Percentiles rank a stretch among this genome's conserved stretches.
Evolutionary conservation across 2,329 filamentous ascomycete species (phyloP).

Genomic region (Xylaria multiplex): DNA sequence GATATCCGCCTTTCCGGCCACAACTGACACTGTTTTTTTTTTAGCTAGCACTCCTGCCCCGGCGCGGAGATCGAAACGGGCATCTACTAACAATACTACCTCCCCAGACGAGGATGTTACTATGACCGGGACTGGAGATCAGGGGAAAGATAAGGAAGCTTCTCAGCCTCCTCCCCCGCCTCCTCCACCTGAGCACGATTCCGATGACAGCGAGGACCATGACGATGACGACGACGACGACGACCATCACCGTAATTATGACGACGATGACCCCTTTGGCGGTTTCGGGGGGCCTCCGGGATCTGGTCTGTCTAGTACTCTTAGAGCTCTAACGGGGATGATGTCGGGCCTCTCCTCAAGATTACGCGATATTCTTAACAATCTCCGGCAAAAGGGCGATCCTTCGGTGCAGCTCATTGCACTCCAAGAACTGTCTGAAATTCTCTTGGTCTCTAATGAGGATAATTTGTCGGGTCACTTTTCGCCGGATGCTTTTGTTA

Average conservation of each 20-base stretch:
- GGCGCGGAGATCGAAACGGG: conserved; percentile 64
- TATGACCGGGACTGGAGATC: conserved; percentile 76
- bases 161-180: conserved; percentile 54
- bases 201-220: conserved; percentile 54
- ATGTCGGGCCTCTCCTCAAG: conserved; percentile 85
- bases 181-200: conserved; percentile 53
- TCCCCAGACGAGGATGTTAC: conserved; percentile 69
- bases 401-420: conserved; percentile 89
- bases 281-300: conserved; percentile 74
- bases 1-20: neutral
- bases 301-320: conserved; percentile 77
- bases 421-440: conserved; percentile 90
- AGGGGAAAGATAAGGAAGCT: conserved; percentile 54
- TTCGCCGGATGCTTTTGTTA: conserved; percentile 92
- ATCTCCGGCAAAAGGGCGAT: conserved; percentile 84
- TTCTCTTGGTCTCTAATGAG: conserved; percentile 93
- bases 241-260: conserved; percentile 68
- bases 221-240: conserved; percentile 61
- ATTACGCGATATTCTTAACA: conserved; percentile 79
- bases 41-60: conserved; percentile 52
- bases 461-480: conserved; percentile 96
- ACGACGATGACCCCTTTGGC: conserved; percentile 72
- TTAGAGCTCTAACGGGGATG: conserved; percentile 89
- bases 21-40: conserved; percentile 16
- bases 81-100: conserved; percentile 56